Percentiles rank a stretch among this genome's conserved stretches.
Evolutionary conservation across 139 green algal species (phyloP).

Genomic region (Choricystis sp.): DNA sequence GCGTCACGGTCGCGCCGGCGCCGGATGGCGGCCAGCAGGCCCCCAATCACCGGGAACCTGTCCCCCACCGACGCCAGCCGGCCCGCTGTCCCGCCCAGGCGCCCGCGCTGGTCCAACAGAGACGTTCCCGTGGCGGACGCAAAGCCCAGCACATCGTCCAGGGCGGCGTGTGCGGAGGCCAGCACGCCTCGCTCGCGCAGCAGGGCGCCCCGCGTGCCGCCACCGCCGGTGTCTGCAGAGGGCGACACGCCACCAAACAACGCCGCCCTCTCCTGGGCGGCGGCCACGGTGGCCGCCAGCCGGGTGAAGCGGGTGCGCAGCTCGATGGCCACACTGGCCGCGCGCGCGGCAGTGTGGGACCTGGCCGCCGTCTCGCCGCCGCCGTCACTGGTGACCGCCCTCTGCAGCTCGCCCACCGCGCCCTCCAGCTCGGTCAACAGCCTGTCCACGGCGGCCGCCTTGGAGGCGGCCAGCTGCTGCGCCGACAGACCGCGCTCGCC

Average conservation of each 20-base stretch:
- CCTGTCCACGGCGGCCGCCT: too few relatives aligned
- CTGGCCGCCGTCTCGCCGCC: too few relatives aligned
- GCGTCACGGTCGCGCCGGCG: constrained; percentile 71
- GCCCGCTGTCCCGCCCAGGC: constrained; percentile 33
- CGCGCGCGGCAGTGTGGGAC: too few relatives aligned
- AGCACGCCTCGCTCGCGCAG: constrained; percentile 67
- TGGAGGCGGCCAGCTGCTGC: too few relatives aligned
- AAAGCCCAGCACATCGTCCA: constrained; percentile 71
- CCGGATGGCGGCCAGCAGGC: constrained; percentile 64
- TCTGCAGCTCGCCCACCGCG: too few relatives aligned
- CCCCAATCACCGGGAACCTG: constrained; percentile 71
- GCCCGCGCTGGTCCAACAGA: constrained; percentile 38
- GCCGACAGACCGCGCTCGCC: too few relatives aligned
- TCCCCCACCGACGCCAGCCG: constrained; percentile 43
- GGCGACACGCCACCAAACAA: background rate
- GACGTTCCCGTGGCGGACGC: constrained; percentile 32
- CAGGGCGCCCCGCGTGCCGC: constrained; percentile 12
- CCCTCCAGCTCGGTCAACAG: too few relatives aligned
- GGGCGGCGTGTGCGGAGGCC: constrained; percentile 12
- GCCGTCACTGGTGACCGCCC: too few relatives aligned
- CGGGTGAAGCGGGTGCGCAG: too few relatives aligned
- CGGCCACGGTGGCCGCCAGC: background rate
- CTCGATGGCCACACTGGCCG: too few relatives aligned
- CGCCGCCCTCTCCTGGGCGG: background rate
- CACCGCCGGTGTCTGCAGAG: background rate